Base-by-base conservation (phyloP, 306 rosid species). In the Vigna angularis region DNA sequence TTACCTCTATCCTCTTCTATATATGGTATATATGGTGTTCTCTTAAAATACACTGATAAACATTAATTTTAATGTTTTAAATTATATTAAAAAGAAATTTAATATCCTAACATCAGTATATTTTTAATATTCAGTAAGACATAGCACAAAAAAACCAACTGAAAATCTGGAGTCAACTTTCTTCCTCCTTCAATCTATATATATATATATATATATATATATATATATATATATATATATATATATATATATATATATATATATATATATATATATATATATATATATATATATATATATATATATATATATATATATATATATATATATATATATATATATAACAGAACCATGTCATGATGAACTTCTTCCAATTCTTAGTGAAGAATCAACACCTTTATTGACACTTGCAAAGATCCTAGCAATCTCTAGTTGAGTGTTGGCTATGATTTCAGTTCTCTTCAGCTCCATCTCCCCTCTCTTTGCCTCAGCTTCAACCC, bases 401-500 rank as follows among this genome's bases (percentile, higher is more conserved):
- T 87, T 85, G 63, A 78, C 89, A 84, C 74, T 83, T 56, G 93
- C 97, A 81, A 95, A 93, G 84, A 95, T 82, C 90, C 86, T 91
- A 76, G 98, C 99, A 80, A 95, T 93, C 90, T 95, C 98, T 55
- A 95, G 75, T 79, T 95, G 99, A 1, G 99, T 95, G 30, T 90
- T 93, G 22, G 99, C 99, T 81, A 95, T 86, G 32, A 95, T 95
- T 67, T 95, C 94, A 38, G 98, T 91, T 59, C 98, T 75, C 81
- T 93, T 95, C 7, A 93, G 91, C 74, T 95, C 99, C 93, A 91
- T 88, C 75, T 95, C 99, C 3, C 91, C 97, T 76, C 97, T 72
- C 87, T 93, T 95, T 1, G 97, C 93, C 83, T 95, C 99, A 4
- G 98, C 98, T 77, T 95, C 99, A 18, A 83, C 91, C 71, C 99